Evolutionary conservation across 2,329 filamentous ascomycete species (phyloP).

Genomic region (Elsinoe batatas): DNA sequence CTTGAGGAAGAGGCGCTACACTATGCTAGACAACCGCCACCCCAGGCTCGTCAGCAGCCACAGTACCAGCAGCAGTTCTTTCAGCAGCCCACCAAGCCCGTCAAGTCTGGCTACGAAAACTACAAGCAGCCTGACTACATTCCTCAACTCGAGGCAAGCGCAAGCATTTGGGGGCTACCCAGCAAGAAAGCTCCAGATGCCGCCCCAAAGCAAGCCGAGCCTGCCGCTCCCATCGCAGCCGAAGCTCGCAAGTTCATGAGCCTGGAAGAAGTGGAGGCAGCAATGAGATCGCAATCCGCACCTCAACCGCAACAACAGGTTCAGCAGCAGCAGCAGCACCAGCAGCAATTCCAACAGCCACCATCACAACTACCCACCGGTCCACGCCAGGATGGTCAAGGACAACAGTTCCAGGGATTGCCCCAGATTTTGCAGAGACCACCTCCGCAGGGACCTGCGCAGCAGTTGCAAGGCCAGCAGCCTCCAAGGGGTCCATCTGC

Average conservation of each 20-base stretch:
- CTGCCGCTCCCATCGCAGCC: constrained; percentile 24
- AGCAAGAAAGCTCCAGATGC: constrained; percentile 39
- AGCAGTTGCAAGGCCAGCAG: constrained; percentile 18
- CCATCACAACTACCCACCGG: constrained; percentile 31
- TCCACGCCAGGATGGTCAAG: constrained; percentile 21
- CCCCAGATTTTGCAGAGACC: constrained; percentile 33
- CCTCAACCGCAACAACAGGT: constrained; percentile 29
- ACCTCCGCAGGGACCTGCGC: constrained; percentile 19
- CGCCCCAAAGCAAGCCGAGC: constrained; percentile 18
- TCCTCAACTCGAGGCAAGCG: constrained; percentile 83
- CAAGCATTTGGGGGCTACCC: constrained; percentile 79
- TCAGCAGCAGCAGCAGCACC: constrained; percentile 39
- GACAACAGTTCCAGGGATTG: constrained; percentile 36
- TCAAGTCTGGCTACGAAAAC: constrained; percentile 79
- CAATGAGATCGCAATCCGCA: constrained; percentile 65
- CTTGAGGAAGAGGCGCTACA: constrained; percentile 85
- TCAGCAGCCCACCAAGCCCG: constrained; percentile 47
- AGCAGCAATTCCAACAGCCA: constrained; percentile 29
- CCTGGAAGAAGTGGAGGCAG: constrained; percentile 90
- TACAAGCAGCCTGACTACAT: constrained; percentile 78
- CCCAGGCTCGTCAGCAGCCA: constrained; percentile 32
- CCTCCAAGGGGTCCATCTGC: constrained; percentile 20
- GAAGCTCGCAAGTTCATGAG: constrained; percentile 73
- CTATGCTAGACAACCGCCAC: constrained; percentile 59
- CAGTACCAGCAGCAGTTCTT: constrained; percentile 28